Percentiles rank a stretch among this genome's conserved stretches.
These are phyloP conservation scores for Paspalum notatum DNA, from an alignment of 176 grass and related monocot species.

Conservation along the genomic window DNA sequence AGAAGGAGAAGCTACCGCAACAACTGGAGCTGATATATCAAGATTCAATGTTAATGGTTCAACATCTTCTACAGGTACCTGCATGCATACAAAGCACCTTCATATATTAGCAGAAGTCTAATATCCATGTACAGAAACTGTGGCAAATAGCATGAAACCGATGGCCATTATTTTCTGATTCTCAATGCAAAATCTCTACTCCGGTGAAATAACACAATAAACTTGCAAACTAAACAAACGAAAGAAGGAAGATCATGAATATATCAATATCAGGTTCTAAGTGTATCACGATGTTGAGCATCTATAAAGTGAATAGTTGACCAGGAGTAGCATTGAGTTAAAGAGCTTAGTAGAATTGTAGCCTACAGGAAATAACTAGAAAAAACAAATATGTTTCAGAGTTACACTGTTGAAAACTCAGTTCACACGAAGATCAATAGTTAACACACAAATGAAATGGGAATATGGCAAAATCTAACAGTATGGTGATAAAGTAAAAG, in stretches of 20 bases:
- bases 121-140: neutral
- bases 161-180: neutral
- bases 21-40: conserved; percentile 82
- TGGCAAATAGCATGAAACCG: neutral
- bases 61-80: conserved; percentile 73
- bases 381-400: neutral
- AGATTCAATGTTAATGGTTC: conserved; percentile 49
- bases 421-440: neutral
- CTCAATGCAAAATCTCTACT: neutral
- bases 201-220: neutral
- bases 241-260: neutral
- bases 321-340: neutral
- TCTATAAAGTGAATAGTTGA: neutral
- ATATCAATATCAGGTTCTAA: neutral
- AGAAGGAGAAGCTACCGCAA: conserved; percentile 95
- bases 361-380: conserved; percentile 19
- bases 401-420: neutral
- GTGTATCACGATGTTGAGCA: neutral
- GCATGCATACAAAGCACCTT: conserved; percentile 20
- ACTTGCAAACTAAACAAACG: neutral
- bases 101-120: conserved; percentile 6
- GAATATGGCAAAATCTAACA: no score
- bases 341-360: neutral
- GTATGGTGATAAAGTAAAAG: no score
- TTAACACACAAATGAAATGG: neutral